Percentiles rank a stretch among this genome's conserved stretches.
These are phyloP conservation scores for Colletotrichum tofieldiae DNA, from an alignment of 2,329 filamentous ascomycete genomes.

Conservation along the genomic window DNA sequence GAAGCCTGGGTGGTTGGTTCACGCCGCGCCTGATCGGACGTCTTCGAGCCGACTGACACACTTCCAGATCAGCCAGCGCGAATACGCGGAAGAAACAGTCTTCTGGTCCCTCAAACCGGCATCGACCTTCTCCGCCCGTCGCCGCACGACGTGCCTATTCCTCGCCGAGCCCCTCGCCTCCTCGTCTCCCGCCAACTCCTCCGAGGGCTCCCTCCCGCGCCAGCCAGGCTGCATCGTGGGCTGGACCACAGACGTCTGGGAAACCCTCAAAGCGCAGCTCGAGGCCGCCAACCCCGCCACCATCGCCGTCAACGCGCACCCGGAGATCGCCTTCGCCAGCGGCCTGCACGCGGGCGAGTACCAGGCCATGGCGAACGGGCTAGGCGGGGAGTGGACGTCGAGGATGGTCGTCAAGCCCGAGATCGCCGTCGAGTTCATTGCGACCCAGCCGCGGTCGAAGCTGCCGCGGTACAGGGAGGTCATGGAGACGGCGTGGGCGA, in stretches of 20 bases:
- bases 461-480: conserved; percentile 61
- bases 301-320: conserved; percentile 62
- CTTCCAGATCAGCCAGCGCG: conserved; percentile 63
- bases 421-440: conserved; percentile 63
- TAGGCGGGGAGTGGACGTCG: conserved; percentile 57
- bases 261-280: conserved; percentile 56
- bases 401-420: conserved; percentile 60
- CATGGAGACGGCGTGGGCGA: conserved; percentile 67
- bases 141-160: conserved; percentile 67
- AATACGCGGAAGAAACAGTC: conserved; percentile 67
- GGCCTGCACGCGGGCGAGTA: conserved; percentile 66
- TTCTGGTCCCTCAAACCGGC: conserved; percentile 66
- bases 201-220: conserved; percentile 54
- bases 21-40: neutral
- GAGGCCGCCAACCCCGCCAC: conserved; percentile 52
- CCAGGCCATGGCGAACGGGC: conserved; percentile 51
- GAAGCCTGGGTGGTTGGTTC: conserved; percentile 63
- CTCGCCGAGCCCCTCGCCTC: conserved; percentile 53
- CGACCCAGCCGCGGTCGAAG: conserved; percentile 58
- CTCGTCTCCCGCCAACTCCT: neutral
- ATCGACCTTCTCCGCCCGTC: conserved; percentile 63
- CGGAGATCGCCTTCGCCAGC: conserved; percentile 62
- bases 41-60: neutral
- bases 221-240: conserved; percentile 48
- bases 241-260: conserved; percentile 55